Percentiles rank a stretch among this genome's conserved stretches.
phyloP scores from a whole-genome alignment of 257 asterid species.

The Eustoma russellianum region DNA sequence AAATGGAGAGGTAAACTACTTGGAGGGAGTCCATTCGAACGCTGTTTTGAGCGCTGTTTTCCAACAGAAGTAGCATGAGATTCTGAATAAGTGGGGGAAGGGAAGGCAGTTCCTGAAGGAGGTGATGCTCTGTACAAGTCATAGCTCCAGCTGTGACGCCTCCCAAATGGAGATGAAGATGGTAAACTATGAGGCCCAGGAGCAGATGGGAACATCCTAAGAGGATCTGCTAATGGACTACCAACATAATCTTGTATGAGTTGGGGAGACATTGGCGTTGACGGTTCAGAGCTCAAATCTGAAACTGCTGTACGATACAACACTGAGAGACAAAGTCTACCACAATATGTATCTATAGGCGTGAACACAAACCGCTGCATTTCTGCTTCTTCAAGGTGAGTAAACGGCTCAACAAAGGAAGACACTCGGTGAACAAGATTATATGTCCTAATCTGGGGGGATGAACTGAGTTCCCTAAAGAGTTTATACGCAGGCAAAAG shows the following conservation, averaged over 20 bases:
- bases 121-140: conserved; percentile 62
- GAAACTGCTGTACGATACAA: conserved; percentile 50
- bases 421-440: conserved; percentile 70
- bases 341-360: conserved; percentile 73
- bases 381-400: conserved; percentile 72
- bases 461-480: conserved; percentile 67
- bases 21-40: conserved; percentile 57
- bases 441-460: conserved; percentile 47
- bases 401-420: conserved; percentile 76
- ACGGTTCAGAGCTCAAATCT: conserved; percentile 65
- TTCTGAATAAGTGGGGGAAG: conserved; percentile 73
- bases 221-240: conserved; percentile 86
- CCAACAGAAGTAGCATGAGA: conserved; percentile 36
- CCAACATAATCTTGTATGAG: conserved; percentile 84
- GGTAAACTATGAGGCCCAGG: conserved; percentile 44
- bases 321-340: conserved; percentile 82
- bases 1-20: conserved; percentile 37
- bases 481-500: conserved; percentile 83
- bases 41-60: conserved; percentile 28
- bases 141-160: conserved; percentile 93
- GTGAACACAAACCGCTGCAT: conserved; percentile 68
- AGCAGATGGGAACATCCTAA: conserved; percentile 58
- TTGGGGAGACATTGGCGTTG: conserved; percentile 72
- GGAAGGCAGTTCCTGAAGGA: conserved; percentile 57
- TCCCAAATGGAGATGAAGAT: conserved; percentile 40